Evolutionary conservation across 805 yeast genomes (phyloP).

Genomic region (Schizosaccharomyces japonicus): DNA sequence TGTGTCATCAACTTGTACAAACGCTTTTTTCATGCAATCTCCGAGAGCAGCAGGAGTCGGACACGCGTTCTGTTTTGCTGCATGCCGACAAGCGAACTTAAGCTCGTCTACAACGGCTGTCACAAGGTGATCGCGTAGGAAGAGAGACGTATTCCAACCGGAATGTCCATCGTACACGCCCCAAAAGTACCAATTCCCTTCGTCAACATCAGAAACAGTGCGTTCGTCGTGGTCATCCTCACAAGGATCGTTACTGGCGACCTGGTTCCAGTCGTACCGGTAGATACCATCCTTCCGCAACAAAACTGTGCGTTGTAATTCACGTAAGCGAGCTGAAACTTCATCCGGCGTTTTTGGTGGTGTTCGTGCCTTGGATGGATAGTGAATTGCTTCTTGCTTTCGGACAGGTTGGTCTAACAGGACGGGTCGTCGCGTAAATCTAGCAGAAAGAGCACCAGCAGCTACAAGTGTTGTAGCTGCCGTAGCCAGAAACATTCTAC

Average conservation of each 20-base stretch:
- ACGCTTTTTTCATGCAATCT: constrained; percentile 58
- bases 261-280: constrained; percentile 71
- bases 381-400: background rate
- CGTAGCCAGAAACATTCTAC: too few relatives aligned
- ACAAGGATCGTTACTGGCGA: constrained; percentile 77
- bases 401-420: background rate
- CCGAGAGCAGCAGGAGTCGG: constrained; percentile 34
- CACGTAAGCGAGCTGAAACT: background rate
- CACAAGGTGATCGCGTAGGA: constrained; percentile 55
- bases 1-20: constrained; percentile 61
- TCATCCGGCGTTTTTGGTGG: background rate
- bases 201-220: constrained; percentile 22
- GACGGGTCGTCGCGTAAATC: too few relatives aligned
- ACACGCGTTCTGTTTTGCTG: constrained; percentile 20
- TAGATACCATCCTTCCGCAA: constrained; percentile 42
- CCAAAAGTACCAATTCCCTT: constrained; percentile 76
- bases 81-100: constrained; percentile 26
- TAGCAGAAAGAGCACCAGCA: background rate
- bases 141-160: constrained; percentile 83
- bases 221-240: constrained; percentile 85
- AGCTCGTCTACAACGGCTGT: constrained; percentile 56
- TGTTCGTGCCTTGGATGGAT: background rate
- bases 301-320: background rate
- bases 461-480: too few relatives aligned
- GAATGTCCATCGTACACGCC: constrained; percentile 90